A percentile compares a stretch with the other conserved stretches of the same genome.
Conservation (phyloP, 2,329 filamentous ascomycete species). For the Fusarium austroafricanum region DNA sequence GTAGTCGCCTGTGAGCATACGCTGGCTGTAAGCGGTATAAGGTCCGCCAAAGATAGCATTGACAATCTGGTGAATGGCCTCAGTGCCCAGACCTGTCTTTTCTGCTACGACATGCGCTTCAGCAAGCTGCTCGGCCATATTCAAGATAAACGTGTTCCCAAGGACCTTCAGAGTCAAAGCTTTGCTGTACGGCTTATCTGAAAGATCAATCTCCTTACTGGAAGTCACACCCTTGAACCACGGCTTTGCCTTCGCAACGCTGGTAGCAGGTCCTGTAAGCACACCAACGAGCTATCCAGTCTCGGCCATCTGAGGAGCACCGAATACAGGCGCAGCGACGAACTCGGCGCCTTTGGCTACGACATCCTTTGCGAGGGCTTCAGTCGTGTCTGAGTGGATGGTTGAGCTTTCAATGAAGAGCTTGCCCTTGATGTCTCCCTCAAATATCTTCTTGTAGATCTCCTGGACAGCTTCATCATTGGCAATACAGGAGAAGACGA, state of each 20-base stretch:
- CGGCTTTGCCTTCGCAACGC: slow-evolving; percentile 73
- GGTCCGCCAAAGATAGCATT: slow-evolving; percentile 80
- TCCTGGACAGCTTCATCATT: slow-evolving; percentile 79
- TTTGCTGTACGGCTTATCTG: slow-evolving; percentile 73
- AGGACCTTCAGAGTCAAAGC: slow-evolving; percentile 82
- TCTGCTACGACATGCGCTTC: slow-evolving; percentile 85
- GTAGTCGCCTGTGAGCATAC: slow-evolving; percentile 82
- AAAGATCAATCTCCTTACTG: slow-evolving; percentile 76
- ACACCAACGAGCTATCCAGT: slow-evolving; percentile 78
- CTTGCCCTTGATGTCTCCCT: slow-evolving; percentile 71
- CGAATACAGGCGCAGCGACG: slow-evolving; percentile 78
- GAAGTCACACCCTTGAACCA: slow-evolving; percentile 80
- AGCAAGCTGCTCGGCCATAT: slow-evolving; percentile 82
- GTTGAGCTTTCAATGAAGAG: slow-evolving; percentile 90
- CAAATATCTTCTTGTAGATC: slow-evolving; percentile 68
- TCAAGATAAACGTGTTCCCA: slow-evolving; percentile 87
- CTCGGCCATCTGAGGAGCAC: slow-evolving; percentile 77
- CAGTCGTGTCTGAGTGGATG: slow-evolving; percentile 84
- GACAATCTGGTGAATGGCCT: slow-evolving; percentile 77
- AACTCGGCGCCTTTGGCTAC: slow-evolving; percentile 74
- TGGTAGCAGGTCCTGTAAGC: slow-evolving; percentile 71
- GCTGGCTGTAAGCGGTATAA: slow-evolving; percentile 77
- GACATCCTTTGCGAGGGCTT: slow-evolving; percentile 70
- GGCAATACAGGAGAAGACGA: slow-evolving; percentile 85
- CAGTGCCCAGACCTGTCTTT: slow-evolving; percentile 79